phyloP scores from a whole-genome alignment of 495 filamentous ascomycete species.

The Saxophila tyrrhenica region DNA sequence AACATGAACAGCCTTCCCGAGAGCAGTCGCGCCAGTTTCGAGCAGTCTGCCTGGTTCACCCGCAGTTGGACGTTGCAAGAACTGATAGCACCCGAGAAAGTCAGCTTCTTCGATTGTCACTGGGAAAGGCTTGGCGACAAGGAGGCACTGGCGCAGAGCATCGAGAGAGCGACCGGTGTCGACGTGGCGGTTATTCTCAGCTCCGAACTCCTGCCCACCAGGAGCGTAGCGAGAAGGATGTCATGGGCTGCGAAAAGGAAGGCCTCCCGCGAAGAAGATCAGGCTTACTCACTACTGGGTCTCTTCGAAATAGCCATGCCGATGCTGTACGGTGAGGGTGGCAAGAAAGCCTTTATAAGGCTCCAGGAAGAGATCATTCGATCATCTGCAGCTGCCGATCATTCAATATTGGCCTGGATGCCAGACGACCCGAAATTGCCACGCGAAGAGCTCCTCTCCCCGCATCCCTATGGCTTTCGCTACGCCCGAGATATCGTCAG shows the following conservation, averaged over 20 bases:
- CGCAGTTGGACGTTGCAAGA: slow-evolving; percentile 8
- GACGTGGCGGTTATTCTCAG: neutral
- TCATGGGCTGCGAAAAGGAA: slow-evolving; percentile 9
- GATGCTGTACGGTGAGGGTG: slow-evolving; percentile 30
- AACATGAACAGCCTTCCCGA: neutral
- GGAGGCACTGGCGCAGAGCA: neutral
- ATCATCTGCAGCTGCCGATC: neutral
- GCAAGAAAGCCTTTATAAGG: slow-evolving; percentile 21
- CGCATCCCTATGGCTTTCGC: neutral
- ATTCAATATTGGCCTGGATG: slow-evolving; percentile 14
- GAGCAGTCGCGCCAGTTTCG: neutral
- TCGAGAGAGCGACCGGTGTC: neutral
- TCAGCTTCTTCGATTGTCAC: neutral
- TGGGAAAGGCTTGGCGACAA: neutral
- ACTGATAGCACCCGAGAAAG: slow-evolving; percentile 5
- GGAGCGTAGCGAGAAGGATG: slow-evolving; percentile 13
- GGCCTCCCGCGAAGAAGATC: slow-evolving; percentile 21
- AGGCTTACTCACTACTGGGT: slow-evolving; percentile 28
- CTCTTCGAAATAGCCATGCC: slow-evolving; percentile 28
- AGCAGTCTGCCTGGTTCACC: neutral
- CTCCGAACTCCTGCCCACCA: neutral
- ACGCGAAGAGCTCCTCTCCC: neutral
- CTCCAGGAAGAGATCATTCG: slow-evolving; percentile 25
- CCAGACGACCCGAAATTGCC: neutral
- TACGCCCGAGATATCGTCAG: neutral